Evolutionary conservation across 495 filamentous ascomycete genomes (phyloP).

Genomic region (Hypoxylon intermedium): DNA sequence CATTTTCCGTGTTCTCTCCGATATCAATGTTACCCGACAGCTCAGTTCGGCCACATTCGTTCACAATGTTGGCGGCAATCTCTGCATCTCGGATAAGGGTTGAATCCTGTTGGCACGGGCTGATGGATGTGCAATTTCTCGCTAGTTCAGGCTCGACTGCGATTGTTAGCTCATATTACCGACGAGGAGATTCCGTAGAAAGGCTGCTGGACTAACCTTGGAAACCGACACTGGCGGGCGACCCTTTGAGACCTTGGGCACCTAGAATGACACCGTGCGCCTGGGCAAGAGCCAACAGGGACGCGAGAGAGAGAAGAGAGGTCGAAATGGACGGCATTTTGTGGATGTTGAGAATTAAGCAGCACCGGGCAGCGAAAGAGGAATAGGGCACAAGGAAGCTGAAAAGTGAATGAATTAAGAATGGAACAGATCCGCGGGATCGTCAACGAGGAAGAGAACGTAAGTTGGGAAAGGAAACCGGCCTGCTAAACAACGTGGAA

Average conservation of each 20-base stretch:
- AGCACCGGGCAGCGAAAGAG: conserved; percentile 37
- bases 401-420: conserved; percentile 47
- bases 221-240: conserved; percentile 53
- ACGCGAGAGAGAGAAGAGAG: conserved; percentile 43
- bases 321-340: conserved; percentile 44
- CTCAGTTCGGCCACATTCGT: conserved; percentile 59
- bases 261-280: conserved; percentile 54
- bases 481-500: conserved; percentile 36
- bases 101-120: conserved; percentile 60
- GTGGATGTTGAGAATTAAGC: conserved; percentile 30
- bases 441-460: conserved; percentile 42
- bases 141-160: conserved; percentile 50
- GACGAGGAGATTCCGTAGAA: neutral
- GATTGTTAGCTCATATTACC: neutral
- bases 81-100: conserved; percentile 62
- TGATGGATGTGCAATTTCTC: conserved; percentile 59
- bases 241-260: conserved; percentile 50
- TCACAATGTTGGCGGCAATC: conserved; percentile 53
- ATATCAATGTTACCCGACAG: conserved; percentile 62
- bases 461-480: conserved; percentile 43
- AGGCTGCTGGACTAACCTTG: conserved; percentile 33
- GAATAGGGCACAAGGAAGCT: conserved; percentile 42
- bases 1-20: conserved; percentile 60
- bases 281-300: conserved; percentile 45
- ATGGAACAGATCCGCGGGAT: conserved; percentile 46